Evolutionary conservation across 441 rosid species (phyloP), one percentile per base, ranked within the genome.

Genomic region (Sinapis alba): DNA sequence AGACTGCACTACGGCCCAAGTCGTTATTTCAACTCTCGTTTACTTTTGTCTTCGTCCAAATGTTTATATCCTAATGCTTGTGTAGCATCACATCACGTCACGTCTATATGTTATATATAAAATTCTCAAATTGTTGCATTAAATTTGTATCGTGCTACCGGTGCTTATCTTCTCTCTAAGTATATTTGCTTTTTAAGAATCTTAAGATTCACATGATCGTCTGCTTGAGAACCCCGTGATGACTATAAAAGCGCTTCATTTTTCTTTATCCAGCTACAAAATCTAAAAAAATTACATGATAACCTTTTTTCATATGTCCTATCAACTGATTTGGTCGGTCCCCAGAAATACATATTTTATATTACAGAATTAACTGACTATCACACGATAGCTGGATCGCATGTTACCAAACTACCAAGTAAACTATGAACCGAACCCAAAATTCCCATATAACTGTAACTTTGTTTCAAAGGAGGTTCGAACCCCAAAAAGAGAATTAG

Each of bases 191-290:
- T 63, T 68, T 63, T 68, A 50, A 54, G 28, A 54, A 21, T 43
- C 5, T 20, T 72, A 69, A 34, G 69, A 67, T 61, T 72, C 81
- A 78, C 74, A 72, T 78, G 81, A 72, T 78, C 18, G 19, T 61
- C 61, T 51, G 62, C 70, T 38, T 78, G 54, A 41, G 77, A 72
- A 61, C 61, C 66, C 65, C 81, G 77, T 78, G 81, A 72, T 51
- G 51, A 64, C 50, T 56, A 11, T 41, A 41, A 15, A 0, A 15
- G 20, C 20, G 3, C 18, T 6, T 15, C 2, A 2, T 24, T 5
- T 24, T 24, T 57, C 10, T 10, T 2, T 19, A 8, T 0, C 53
- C 16, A 59, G 16, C 58, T 36, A 64, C 58, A 34, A 21, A 41
- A 41, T 63, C 20, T 30, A 28, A 28, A 5, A 28, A 30, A n/a